These are phyloP conservation scores for Clavariopsis aquatica DNA, from an alignment of 495 filamentous ascomycete genomes.

Conservation along the genomic window DNA sequence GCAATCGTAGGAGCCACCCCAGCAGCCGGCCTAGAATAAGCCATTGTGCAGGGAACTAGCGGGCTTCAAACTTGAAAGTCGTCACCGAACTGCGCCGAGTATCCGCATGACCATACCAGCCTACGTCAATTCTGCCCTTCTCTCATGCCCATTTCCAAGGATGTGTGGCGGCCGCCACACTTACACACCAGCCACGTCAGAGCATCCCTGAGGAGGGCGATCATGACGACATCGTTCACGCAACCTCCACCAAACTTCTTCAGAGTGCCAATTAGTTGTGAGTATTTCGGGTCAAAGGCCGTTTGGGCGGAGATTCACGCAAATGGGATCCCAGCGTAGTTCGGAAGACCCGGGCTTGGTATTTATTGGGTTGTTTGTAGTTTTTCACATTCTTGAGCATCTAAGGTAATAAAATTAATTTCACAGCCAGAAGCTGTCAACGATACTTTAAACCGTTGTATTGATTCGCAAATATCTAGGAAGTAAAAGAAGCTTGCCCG, in stretches of 20 bases:
- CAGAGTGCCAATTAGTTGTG: too few relatives aligned
- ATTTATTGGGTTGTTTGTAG: neutral
- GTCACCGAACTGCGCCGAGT: neutral
- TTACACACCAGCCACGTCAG: constrained; percentile 9
- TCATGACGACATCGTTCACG: neutral
- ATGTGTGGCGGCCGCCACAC: neutral
- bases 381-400: too few relatives aligned
- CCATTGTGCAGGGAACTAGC: neutral
- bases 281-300: too few relatives aligned
- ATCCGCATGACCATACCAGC: neutral
- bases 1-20: neutral
- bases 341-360: neutral
- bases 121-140: neutral
- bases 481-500: neutral
- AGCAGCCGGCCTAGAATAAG: too few relatives aligned
- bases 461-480: neutral
- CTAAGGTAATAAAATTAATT: too few relatives aligned
- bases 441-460: neutral
- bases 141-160: neutral
- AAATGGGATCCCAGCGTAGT: neutral
- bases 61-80: neutral
- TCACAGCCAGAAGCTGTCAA: too few relatives aligned
- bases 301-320: too few relatives aligned
- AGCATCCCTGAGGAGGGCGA: neutral
- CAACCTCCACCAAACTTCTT: neutral